phyloP scores from a whole-genome alignment of 768 basidiomycete species.

The Sporobolomyces pararoseus region DNA sequence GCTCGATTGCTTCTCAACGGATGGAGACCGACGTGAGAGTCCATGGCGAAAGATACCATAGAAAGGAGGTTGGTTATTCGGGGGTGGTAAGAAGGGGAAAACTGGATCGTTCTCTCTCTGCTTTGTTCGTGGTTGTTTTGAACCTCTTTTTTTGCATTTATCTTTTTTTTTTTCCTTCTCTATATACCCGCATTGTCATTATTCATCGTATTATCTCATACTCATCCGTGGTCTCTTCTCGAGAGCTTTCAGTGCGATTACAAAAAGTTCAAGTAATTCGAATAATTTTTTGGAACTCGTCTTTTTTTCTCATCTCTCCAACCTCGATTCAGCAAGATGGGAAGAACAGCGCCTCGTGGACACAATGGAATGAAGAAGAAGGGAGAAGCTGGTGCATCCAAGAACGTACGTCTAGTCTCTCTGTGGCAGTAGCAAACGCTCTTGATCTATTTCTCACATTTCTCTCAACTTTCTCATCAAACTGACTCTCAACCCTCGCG shows the following conservation, averaged over 20 bases:
- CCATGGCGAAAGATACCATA: too few relatives aligned
- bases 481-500: background rate
- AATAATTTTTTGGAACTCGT: background rate
- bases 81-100: too few relatives aligned
- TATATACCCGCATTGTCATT: background rate
- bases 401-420: conserved; percentile 54
- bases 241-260: too few relatives aligned
- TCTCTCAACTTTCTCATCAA: background rate
- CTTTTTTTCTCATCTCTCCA: background rate
- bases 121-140: too few relatives aligned
- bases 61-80: too few relatives aligned
- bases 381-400: conserved; percentile 85
- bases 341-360: conserved; percentile 11
- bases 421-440: too few relatives aligned
- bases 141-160: conserved; percentile 19
- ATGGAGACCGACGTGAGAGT: conserved; percentile 35
- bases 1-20: conserved; percentile 40
- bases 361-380: conserved; percentile 53
- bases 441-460: conserved; percentile 1
- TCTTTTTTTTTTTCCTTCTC: conserved; percentile 4
- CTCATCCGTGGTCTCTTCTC: too few relatives aligned
- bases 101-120: background rate
- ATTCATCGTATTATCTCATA: background rate
- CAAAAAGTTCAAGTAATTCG: too few relatives aligned
- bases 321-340: conserved; percentile 21